Evolutionary conservation across 345 rosid genomes (phyloP).

Genomic region (Hevea brasiliensis): DNA sequence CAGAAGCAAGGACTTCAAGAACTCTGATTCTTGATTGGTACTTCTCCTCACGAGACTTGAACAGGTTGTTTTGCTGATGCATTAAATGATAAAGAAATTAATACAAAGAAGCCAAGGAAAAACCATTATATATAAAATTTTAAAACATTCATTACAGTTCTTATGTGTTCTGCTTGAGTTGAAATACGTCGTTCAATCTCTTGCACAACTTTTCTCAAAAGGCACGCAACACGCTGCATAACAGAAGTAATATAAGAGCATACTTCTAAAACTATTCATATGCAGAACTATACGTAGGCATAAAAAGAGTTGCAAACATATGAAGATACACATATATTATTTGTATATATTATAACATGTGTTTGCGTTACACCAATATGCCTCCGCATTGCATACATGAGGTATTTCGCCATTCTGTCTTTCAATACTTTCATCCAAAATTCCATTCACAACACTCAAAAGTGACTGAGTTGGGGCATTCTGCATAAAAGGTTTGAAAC

Average conservation of each 20-base stretch:
- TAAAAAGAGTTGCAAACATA: neutral
- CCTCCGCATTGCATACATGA: slow-evolving; percentile 51
- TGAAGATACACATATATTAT: neutral
- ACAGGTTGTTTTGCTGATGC: slow-evolving; percentile 83
- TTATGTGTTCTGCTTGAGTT: slow-evolving; percentile 91
- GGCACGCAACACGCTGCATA: slow-evolving; percentile 78
- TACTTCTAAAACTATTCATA: neutral
- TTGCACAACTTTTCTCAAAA: slow-evolving; percentile 82
- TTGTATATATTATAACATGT: neutral
- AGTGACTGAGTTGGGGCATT: slow-evolving; percentile 95
- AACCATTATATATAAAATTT: neutral
- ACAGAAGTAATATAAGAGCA: slow-evolving; percentile 26
- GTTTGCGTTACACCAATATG: neutral
- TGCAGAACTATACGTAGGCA: neutral
- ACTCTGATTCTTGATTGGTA: slow-evolving; percentile 77
- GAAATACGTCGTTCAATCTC: slow-evolving; percentile 96
- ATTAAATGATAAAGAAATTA: slow-evolving; percentile 18
- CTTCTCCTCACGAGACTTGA: slow-evolving; percentile 87
- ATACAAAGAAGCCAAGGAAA: slow-evolving; percentile 8
- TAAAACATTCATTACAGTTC: slow-evolving; percentile 56
- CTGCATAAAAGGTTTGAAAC: slow-evolving; percentile 44
- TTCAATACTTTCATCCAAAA: slow-evolving; percentile 87
- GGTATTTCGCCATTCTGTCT: slow-evolving; percentile 77
- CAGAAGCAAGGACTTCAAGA: slow-evolving; percentile 90
- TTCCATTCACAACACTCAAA: slow-evolving; percentile 80